Base-by-base conservation (phyloP, 345 rosid species). In the Hibiscus tridactylites region DNA sequence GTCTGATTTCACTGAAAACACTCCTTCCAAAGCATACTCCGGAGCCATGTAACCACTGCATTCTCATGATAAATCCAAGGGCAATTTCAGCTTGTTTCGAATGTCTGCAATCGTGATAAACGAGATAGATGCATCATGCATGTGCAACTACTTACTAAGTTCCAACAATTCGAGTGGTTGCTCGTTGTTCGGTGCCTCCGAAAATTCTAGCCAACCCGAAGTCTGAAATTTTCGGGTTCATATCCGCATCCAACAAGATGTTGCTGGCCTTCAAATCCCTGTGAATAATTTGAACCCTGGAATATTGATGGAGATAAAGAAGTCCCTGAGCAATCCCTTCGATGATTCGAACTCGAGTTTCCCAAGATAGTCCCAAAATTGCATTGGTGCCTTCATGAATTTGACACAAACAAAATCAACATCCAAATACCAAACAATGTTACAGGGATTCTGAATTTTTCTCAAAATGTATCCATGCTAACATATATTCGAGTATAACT, bases 261-360 rank as follows among this genome's bases (percentile, higher is more conserved):
- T 71, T 71, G 65, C 73, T 71, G 62, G 73, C 73, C 64, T 71
- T 71, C 73, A 71, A 71, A 57, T 71, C 73, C n/a, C 73, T 39
- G 65, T 71, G 73, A 13, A 71, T 71, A 21, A 71, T 71, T 57
- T 57, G 62, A 37, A 71, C 16, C 66, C 74, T 71, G 11, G 66
- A 71, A 60, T 21, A 58, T 9, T 60, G 28, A 28, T 71, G 74
- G 44, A 71, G 74, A 28, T 71, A 71, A 28, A 71, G 74, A 71
- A 71, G 67, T 4, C 74, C 74, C 60, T 59, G 74, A 37, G 74
- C 74, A 60, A 71, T 60, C 8, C 74, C 74, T 58, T 58, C 66
- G 11, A 71, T 60, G 58, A 71, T 71, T 28, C 17, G 26, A 44
- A 59, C 57, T 28, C 74, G 57, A 58, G 56, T 71, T 26, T 15